A percentile compares a stretch with the other conserved stretches of the same genome.
Evolutionary conservation across 345 rosid species (phyloP).

Genomic region (Gossypium ekmanianum): DNA sequence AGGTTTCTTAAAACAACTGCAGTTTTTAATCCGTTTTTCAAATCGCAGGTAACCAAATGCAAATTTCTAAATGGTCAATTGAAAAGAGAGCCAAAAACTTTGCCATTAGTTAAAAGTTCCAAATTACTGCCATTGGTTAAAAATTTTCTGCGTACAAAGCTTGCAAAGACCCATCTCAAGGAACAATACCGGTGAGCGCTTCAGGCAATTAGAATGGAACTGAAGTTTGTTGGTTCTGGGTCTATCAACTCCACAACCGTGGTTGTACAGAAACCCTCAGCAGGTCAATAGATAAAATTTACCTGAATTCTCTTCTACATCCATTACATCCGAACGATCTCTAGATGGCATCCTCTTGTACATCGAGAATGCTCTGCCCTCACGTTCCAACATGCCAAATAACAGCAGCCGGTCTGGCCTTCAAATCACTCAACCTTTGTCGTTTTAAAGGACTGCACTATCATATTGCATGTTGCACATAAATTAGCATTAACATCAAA

Average conservation of each 20-base stretch:
- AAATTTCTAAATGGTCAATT: not conserved
- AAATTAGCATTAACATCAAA: not conserved
- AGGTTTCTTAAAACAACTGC: not conserved
- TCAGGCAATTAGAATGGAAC: slow-evolving; percentile 2
- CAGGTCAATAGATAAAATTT: slow-evolving; percentile 13
- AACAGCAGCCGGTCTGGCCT: slow-evolving; percentile 1
- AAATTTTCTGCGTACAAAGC: not conserved
- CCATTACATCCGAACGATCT: slow-evolving; percentile 42
- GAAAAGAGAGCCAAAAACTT: not conserved
- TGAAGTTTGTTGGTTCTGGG: not conserved
- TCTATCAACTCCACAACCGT: slow-evolving; percentile 4
- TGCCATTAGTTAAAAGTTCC: not conserved
- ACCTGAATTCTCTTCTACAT: slow-evolving; percentile 69
- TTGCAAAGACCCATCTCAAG: not conserved
- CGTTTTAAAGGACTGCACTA: not conserved
- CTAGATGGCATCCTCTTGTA: slow-evolving; percentile 70
- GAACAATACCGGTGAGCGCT: not conserved
- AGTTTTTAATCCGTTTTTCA: not conserved
- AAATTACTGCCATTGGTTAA: not conserved
- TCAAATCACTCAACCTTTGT: slow-evolving; percentile 18
- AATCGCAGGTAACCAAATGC: not conserved
- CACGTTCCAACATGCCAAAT: slow-evolving; percentile 61
- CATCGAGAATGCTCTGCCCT: slow-evolving; percentile 45
- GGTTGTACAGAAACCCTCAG: slow-evolving; percentile 1
- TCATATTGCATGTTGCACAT: not conserved